Conservation (phyloP, 169 alveolate genomes). For the Plasmodium vivax region DNA sequence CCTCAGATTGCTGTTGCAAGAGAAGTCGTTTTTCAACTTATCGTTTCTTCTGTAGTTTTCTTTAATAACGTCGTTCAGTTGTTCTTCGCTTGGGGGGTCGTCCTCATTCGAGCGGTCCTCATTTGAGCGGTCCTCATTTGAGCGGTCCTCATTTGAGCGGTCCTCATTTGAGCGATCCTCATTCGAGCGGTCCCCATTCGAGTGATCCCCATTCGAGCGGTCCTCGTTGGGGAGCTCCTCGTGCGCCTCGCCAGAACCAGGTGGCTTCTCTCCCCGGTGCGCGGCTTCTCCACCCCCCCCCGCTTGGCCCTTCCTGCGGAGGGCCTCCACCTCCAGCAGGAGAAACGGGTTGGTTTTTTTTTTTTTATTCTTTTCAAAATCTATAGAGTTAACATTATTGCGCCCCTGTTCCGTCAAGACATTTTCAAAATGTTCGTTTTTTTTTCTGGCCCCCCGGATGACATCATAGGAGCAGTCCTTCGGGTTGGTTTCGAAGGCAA, state of each 20-base stretch:
- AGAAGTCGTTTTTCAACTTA: conserved; percentile 25
- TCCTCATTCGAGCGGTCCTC: neutral
- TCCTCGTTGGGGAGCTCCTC: neutral
- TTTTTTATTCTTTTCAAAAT: conserved; percentile 46
- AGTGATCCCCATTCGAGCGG: neutral
- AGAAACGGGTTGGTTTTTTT: conserved; percentile 46
- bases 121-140: no score
- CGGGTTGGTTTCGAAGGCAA: conserved; percentile 88
- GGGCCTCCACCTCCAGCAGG: conserved; percentile 31
- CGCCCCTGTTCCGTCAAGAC: conserved; percentile 32
- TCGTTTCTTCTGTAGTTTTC: conserved; percentile 30
- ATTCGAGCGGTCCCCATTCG: neutral
- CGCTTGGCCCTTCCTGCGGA: neutral
- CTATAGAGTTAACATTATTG: conserved; percentile 34
- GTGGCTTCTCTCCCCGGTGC: neutral
- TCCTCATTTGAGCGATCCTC: neutral
- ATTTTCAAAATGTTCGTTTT: conserved; percentile 77
- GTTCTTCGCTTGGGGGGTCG: neutral
- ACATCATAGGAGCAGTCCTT: conserved; percentile 82
- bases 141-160: no score
- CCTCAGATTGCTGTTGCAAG: conserved; percentile 29
- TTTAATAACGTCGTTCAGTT: conserved; percentile 12
- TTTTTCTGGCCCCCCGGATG: conserved; percentile 83
- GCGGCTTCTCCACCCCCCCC: neutral
- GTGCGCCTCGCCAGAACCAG: neutral